Conservation (phyloP, 164 flowering plant genomes). For the Brasenia schreberi region DNA sequence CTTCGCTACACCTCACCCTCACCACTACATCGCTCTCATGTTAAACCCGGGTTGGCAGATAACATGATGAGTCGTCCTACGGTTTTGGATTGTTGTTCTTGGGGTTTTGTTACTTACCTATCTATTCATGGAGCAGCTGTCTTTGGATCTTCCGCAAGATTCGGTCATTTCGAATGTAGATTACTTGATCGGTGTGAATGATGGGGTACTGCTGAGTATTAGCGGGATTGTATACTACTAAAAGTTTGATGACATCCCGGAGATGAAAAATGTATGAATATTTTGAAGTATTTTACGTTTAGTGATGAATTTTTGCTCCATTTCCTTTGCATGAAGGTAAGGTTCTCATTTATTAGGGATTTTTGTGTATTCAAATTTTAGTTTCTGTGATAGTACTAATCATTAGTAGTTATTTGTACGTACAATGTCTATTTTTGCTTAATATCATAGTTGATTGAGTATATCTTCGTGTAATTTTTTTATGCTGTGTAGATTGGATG, state of each 20-base stretch:
- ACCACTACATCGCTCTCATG: too few species aligned
- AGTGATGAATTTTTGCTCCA: background rate
- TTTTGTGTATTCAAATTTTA: too few species aligned
- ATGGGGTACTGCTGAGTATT: constrained; percentile 33
- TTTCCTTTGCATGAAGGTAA: background rate
- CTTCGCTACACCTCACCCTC: too few species aligned
- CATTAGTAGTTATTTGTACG: background rate
- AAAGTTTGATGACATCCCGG: constrained; percentile 66
- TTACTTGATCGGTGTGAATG: constrained; percentile 23
- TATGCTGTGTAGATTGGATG: too few species aligned
- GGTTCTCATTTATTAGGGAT: background rate
- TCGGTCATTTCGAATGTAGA: constrained; percentile 50
- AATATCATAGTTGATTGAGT: too few species aligned
- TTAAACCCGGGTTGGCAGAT: constrained; percentile 77
- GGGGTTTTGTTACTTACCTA: background rate
- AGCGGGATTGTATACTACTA: constrained; percentile 61
- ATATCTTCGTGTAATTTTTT: too few species aligned
- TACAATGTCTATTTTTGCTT: background rate
- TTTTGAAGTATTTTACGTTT: background rate
- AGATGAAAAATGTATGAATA: constrained; percentile 21
- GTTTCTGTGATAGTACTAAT: background rate
- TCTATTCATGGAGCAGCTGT: constrained; percentile 37
- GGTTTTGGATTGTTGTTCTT: background rate
- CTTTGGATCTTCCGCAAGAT: constrained; percentile 56
- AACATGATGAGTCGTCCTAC: constrained; percentile 35